Conservation (phyloP, 257 asterid species). For the Nicotiana benthamiana region DNA sequence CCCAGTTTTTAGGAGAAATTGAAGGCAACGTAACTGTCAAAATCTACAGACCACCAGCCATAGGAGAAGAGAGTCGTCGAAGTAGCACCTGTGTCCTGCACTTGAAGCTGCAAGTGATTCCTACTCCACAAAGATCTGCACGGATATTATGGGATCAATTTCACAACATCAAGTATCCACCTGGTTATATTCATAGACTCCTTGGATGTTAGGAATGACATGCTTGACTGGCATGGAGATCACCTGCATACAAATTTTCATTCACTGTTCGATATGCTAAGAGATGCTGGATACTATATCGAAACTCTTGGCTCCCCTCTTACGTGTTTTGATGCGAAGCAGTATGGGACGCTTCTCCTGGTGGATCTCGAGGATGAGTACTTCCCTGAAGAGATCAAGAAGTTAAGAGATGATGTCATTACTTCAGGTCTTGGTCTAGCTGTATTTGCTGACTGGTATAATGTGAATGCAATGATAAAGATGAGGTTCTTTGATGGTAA, state of each 20-base stretch:
- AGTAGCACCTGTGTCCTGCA: slow-evolving; percentile 60
- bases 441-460: slow-evolving; percentile 97
- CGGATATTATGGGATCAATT: slow-evolving; percentile 95
- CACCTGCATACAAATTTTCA: slow-evolving; percentile 93
- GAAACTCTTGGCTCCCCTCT: slow-evolving; percentile 94
- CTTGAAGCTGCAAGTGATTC: slow-evolving; percentile 67
- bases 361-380: slow-evolving; percentile 97
- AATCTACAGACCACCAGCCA: slow-evolving; percentile 71
- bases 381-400: slow-evolving; percentile 66
- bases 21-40: slow-evolving; percentile 76
- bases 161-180: slow-evolving; percentile 90
- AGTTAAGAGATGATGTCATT: slow-evolving; percentile 68
- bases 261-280: slow-evolving; percentile 79
- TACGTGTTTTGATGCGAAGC: slow-evolving; percentile 87
- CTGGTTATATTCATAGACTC: slow-evolving; percentile 97
- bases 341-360: slow-evolving; percentile 78
- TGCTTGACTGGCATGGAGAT: slow-evolving; percentile 98
- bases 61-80: slow-evolving; percentile 54
- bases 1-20: slow-evolving; percentile 73
- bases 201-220: slow-evolving; percentile 84
- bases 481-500: slow-evolving; percentile 94
- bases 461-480: slow-evolving; percentile 88
- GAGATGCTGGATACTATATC: slow-evolving; percentile 90
- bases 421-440: slow-evolving; percentile 67
- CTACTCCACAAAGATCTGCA: slow-evolving; percentile 75